Conservation (phyloP, 108 stramenopile species). For the Cyclotella choctawhatcheeana region DNA sequence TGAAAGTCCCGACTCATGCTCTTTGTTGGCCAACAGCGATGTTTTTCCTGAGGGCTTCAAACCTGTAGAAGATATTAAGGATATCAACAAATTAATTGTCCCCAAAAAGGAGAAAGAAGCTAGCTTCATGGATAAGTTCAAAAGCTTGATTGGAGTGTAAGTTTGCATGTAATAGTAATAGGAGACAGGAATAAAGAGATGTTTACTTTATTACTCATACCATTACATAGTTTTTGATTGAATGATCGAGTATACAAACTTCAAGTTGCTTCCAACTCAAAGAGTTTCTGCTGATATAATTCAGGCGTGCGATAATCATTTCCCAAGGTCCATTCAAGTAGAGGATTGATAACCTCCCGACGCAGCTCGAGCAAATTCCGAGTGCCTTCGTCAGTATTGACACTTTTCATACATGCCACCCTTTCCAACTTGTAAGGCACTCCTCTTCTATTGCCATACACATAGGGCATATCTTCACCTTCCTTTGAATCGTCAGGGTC, state of each 20-base stretch:
- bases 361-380: conserved; percentile 2
- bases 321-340: conserved; percentile 80
- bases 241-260: not conserved
- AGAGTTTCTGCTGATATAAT: conserved; percentile 55
- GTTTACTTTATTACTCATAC: too few relatives aligned
- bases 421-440: conserved; percentile 83
- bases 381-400: conserved; percentile 5
- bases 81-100: conserved; percentile 58
- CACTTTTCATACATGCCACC: conserved; percentile 43
- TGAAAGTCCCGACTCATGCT: conserved; percentile 63
- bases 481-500: conserved; percentile 60
- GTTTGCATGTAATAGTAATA: not conserved
- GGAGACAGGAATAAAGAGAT: too few relatives aligned
- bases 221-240: too few relatives aligned
- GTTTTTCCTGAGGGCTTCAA: conserved; percentile 82
- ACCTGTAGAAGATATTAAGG: conserved; percentile 55
- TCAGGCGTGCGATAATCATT: conserved; percentile 54
- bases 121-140: conserved; percentile 41
- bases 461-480: conserved; percentile 47
- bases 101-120: conserved; percentile 55
- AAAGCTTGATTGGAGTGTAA: conserved; percentile 33
- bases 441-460: conserved; percentile 81
- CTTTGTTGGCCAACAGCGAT: conserved; percentile 59
- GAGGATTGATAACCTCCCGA: conserved; percentile 39
- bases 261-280: conserved; percentile 6